Percentiles rank a stretch among this genome's conserved stretches.
phyloP scores from a whole-genome alignment of 345 rosid species.

The Hypericum perforatum region DNA sequence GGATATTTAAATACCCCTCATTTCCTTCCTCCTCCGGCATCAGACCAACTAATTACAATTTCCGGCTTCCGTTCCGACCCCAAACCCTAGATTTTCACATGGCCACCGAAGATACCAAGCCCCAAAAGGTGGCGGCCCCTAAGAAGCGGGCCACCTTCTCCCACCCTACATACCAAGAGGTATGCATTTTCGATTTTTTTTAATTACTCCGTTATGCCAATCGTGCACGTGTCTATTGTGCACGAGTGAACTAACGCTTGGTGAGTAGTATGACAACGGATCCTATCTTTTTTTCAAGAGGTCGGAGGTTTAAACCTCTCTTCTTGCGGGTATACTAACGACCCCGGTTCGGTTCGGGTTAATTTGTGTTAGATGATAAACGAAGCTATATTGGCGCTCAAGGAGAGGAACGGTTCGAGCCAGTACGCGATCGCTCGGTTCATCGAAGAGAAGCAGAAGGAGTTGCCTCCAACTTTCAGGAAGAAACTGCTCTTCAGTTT shows the following conservation, averaged over 20 bases:
- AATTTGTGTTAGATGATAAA: constrained; percentile 11
- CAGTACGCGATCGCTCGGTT: constrained; percentile 78
- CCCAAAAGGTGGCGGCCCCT: constrained; percentile 35
- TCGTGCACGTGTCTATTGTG: no score
- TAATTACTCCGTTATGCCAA: no score
- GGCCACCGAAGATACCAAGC: constrained; percentile 49
- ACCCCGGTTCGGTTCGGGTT: no score
- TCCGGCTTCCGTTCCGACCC: no score
- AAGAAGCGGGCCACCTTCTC: constrained; percentile 31
- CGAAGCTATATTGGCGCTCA: constrained; percentile 37
- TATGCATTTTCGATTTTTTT: background rate
- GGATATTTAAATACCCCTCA: constrained; percentile 38
- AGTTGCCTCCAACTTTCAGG: constrained; percentile 13
- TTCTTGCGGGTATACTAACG: no score
- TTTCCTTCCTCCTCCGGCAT: background rate
- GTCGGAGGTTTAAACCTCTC: no score
- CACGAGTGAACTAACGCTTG: no score
- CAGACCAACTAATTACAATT: no score
- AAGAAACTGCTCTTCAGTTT: constrained; percentile 13
- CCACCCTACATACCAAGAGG: constrained; percentile 78
- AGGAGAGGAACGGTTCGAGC: constrained; percentile 85
- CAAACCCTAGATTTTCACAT: constrained; percentile 9
- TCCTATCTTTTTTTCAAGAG: no score
- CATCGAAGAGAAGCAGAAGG: constrained; percentile 34
- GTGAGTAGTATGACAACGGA: no score